Base-by-base conservation (phyloP, 139 green algal species). In the Auxenochlorella pyrenoidosa region DNA sequence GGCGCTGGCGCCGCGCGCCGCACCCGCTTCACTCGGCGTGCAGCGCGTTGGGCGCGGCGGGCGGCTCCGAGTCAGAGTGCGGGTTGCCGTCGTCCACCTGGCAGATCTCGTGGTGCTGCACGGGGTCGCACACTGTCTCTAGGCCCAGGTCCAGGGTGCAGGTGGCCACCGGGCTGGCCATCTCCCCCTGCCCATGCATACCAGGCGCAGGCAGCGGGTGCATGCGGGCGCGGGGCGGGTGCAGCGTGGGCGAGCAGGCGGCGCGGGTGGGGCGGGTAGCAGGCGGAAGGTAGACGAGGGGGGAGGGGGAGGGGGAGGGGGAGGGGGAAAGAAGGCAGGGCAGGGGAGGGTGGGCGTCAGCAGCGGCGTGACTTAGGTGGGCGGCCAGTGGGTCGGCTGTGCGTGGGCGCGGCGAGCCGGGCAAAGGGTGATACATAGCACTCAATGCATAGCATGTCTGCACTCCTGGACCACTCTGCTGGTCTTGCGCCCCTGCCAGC, bases 91-190 rank as follows among this genome's bases (percentile, higher is more conserved):
- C 72, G 38, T 78, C 72, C 72, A 78, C 18, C 38, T 78, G 36
- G 72, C 72, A 78, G 72, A 78, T 78, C 22, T 47, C 38, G 22
- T 78, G 72, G 38, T 78, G 72, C 21, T 78, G 34, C 38, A 54
- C 38, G 0, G 72, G 72, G 24, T 78, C 72, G 38, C 72, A 78
- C 18, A 78, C 72, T 0, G 72, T 78, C 2, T 78, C 72, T 0
- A 78, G 40, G 38, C 72, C 72, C 38, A 51, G 38, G 72, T 78
- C 72, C 38, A 78, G 72, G 15, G 72, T 51, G 38, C 72, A 78
- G 5, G 72, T 54, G 72, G 72, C 72, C 72, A 51, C 36, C 8
- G 41, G 41, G 28, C 63, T 38, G 4, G 8, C 63, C 63, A n/a
- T 71, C 63, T n/a, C 63, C 63, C 8, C 63, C 63, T 34, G 28